These are phyloP conservation scores for Lipomyces japonicus DNA, from an alignment of 805 yeast species.

Conservation along the genomic window DNA sequence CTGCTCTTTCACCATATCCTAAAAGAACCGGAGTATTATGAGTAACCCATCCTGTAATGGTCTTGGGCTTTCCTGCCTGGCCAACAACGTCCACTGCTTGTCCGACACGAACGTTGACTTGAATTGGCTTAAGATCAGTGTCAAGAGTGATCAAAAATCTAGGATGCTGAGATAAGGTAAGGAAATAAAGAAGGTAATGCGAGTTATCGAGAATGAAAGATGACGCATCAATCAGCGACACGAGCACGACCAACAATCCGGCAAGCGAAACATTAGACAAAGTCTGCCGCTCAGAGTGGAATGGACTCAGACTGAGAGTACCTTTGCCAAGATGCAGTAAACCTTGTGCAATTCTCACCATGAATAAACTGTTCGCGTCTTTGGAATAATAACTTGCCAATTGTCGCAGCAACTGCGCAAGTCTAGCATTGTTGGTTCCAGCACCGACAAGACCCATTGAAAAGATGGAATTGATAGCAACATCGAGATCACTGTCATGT, in stretches of 20 bases:
- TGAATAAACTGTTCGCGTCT: slow-evolving; percentile 84
- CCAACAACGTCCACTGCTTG: slow-evolving; percentile 99
- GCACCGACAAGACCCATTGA: slow-evolving; percentile 98
- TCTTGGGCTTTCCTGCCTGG: slow-evolving; percentile 98
- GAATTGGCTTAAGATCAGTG: slow-evolving; percentile 82
- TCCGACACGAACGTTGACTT: slow-evolving; percentile 96
- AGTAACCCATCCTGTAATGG: slow-evolving; percentile 99
- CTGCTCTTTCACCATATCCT: slow-evolving; percentile 94
- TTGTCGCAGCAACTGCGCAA: slow-evolving; percentile 92
- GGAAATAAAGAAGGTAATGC: slow-evolving; percentile 78
- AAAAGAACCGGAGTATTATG: slow-evolving; percentile 95
- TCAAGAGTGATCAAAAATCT: slow-evolving; percentile 90
- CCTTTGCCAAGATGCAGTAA: slow-evolving; percentile 95
- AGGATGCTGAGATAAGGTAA: slow-evolving; percentile 87
- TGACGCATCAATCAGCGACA: slow-evolving; percentile 81
- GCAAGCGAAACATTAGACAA: slow-evolving; percentile 87
- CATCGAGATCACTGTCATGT: slow-evolving; percentile 91
- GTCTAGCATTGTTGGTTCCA: slow-evolving; percentile 96
- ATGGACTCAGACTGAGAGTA: slow-evolving; percentile 82
- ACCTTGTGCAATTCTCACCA: slow-evolving; percentile 94
- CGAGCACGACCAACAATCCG: slow-evolving; percentile 75
- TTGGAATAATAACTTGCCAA: slow-evolving; percentile 88
- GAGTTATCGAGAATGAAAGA: slow-evolving; percentile 66
- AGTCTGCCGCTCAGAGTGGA: slow-evolving; percentile 81
- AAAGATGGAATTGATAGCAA: slow-evolving; percentile 90